Base-by-base conservation (phyloP, 352 stramenopile species). In the Phytophthora europaea region DNA sequence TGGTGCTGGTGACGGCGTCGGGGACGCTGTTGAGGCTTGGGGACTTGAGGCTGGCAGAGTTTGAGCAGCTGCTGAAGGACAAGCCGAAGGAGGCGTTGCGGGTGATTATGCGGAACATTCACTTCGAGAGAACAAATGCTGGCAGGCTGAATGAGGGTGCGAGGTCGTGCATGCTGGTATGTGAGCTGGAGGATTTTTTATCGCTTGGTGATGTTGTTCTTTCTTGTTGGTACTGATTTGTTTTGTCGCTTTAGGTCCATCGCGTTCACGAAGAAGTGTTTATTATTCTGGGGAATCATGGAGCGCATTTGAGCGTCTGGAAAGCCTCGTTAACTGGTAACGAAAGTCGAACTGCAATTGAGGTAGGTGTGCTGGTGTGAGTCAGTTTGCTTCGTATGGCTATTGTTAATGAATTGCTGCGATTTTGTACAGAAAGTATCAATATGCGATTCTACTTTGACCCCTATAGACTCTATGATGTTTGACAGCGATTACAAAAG, bases 1-100 rank as follows among this genome's bases (percentile, higher is more conserved):
- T 86, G 26, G 61, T 86, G 26, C 67, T 83, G 10, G 70, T 79
- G 16, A 81, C 76, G 8, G 52, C 61, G 16, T 50, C 52, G 1
- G 79, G 79, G 15, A 15, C 58, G 22, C 58, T 72, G n/a, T 22
- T 84, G 9, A 45, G 51, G 2, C 36, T 86, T 1, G 61, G 76
- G 0, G 67, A 82, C 22, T 52, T 86, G 23, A 36, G 65, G 15
- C n/a, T 84, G 20, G 34, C 54, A n/a, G 65, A 75, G 31, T 76
- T 86, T 10, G 79, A 86, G 53, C 59, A 77, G 33, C 15, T 71
- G 38, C 36, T 75, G 52, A 22, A 63, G 52, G 60, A 61, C 4
- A 59, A 75, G 15, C 43, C 45, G 0, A 65, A 51, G 12, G 64
- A 75, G 20, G 70, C 60, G 15, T 15, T 82, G 28, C 61, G 53